These are phyloP conservation scores for Candida koratica DNA, from an alignment of 805 yeast species.

Conservation along the genomic window DNA sequence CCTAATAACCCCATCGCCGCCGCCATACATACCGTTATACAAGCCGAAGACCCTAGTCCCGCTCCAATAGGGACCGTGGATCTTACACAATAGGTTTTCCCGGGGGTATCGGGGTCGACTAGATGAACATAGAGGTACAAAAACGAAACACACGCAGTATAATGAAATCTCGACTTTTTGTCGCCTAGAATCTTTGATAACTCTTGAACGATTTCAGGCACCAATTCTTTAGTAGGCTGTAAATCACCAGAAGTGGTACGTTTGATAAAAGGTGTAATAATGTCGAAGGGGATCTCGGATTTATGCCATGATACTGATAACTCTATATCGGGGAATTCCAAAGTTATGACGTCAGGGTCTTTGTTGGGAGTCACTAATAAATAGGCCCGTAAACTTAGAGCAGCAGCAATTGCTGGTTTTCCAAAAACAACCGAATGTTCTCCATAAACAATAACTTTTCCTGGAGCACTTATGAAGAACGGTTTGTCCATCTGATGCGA, in stretches of 20 bases:
- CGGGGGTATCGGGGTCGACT: conserved; percentile 45
- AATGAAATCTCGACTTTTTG: conserved; percentile 56
- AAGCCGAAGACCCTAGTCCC: conserved; percentile 92
- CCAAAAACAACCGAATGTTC: conserved; percentile 95
- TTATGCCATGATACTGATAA: conserved; percentile 63
- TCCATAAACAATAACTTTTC: conserved; percentile 92
- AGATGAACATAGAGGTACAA: conserved; percentile 68
- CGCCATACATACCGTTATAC: conserved; percentile 79
- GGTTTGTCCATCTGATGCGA: conserved; percentile 6
- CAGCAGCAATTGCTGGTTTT: conserved; percentile 95
- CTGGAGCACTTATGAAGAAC: conserved; percentile 88
- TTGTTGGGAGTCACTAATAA: conserved; percentile 54
- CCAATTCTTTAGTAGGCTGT: conserved; percentile 48
- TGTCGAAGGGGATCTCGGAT: conserved; percentile 59
- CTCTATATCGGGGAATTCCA: conserved; percentile 82
- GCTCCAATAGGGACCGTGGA: conserved; percentile 95
- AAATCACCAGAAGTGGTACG: conserved; percentile 16
- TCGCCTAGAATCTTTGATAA: conserved; percentile 43
- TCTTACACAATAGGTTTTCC: conserved; percentile 60
- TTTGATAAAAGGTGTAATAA: conserved; percentile 20
- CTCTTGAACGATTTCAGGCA: conserved; percentile 53
- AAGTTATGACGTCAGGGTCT: conserved; percentile 40
- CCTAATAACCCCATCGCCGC: conserved; percentile 67
- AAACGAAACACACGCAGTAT: conserved; percentile 78
- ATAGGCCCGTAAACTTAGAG: conserved; percentile 81